Evolutionary conservation across 2,329 filamentous ascomycete species (phyloP), one percentile per base, ranked within the genome.

Genomic region (Beauveria sp.): DNA sequence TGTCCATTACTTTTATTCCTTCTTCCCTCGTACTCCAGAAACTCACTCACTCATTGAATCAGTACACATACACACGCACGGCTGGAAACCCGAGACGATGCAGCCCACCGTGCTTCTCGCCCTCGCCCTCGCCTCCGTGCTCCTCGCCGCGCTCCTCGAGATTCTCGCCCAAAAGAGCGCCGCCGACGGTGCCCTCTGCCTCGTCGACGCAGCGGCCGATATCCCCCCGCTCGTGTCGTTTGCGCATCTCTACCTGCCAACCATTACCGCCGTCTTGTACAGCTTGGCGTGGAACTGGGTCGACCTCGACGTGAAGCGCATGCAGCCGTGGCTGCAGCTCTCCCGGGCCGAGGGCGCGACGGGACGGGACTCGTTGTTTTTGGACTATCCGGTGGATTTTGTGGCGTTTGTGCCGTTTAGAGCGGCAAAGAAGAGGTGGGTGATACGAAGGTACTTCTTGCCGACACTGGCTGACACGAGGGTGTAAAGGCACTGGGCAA

Each of bases 261-360:
- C 80, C 0, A 73, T 86, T 0, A 56, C 85, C 0, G 79, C 83
- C 0, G 79, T 87, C 0, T 7, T 82, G 0, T 87, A 84, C 64
- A 82, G 82, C 45, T 74, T 86, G 1, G 51, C 80, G 0, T 87
- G 84, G 83, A 77, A 75, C 3, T 85, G 83, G 82, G 75, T 86
- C 0, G 84, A 88, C 56, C 68, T 87, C 0, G 82, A 88, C 42
- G 72, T 77, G 0, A 84, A 85, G 62, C 66, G 85, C 0, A 72
- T 87, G 50, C 83, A 88, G 40, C 84, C 85, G 0, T 88, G 80
- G 74, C 79, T 84, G 12, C 82, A 86, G 24, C 60, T 88, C 0
- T 85, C 83, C 0, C 79, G 76, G 10, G 16, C 66, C 0, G 65
- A 68, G 0, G 84, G 83, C 0, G 80, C 80, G 0, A 65, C 65